Percentiles rank a stretch among this genome's conserved stretches.
These are phyloP conservation scores for Alternaria alternata DNA, from an alignment of 2,329 filamentous ascomycete genomes.

Conservation along the genomic window DNA sequence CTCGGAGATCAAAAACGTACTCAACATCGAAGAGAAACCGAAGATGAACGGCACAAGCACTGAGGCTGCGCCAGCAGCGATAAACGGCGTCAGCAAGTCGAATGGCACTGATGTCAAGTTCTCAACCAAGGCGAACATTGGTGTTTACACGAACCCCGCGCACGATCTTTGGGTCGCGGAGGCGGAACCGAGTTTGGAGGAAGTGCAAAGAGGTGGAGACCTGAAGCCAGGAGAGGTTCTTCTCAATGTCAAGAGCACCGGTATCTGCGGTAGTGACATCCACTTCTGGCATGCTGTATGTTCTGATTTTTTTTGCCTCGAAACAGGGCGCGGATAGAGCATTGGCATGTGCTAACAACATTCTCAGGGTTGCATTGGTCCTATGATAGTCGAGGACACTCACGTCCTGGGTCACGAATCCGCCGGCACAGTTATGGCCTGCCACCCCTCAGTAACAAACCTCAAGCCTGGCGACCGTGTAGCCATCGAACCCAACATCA, in stretches of 20 bases:
- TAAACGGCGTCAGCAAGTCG: not conserved
- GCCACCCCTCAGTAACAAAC: slow-evolving; percentile 78
- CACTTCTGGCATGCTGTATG: slow-evolving; percentile 91
- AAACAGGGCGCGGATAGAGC: not conserved
- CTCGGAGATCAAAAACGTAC: not conserved
- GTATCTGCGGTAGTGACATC: slow-evolving; percentile 94
- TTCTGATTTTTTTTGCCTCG: not conserved
- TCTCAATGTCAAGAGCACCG: slow-evolving; percentile 88
- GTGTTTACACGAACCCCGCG: slow-evolving; percentile 91
- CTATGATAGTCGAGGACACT: slow-evolving; percentile 88
- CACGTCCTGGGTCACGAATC: slow-evolving; percentile 97
- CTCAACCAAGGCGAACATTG: slow-evolving; percentile 83
- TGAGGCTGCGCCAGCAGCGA: slow-evolving; percentile 11
- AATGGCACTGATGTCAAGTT: slow-evolving; percentile 51
- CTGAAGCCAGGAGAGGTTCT: slow-evolving; percentile 86
- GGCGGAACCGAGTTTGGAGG: slow-evolving; percentile 77
- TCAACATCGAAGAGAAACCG: not conserved
- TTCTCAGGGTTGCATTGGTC: slow-evolving; percentile 78
- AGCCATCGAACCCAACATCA: slow-evolving; percentile 92
- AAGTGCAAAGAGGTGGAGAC: slow-evolving; percentile 71
- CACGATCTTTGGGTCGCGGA: slow-evolving; percentile 91
- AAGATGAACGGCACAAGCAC: slow-evolving; percentile 9
- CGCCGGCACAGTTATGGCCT: slow-evolving; percentile 80
- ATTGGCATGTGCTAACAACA: slow-evolving; percentile 8
- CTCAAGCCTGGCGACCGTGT: slow-evolving; percentile 89